A percentile compares a stretch with the other conserved stretches of the same genome.
Evolutionary conservation across 495 filamentous ascomycete genomes (phyloP).

Genomic region (Podospora comata): DNA sequence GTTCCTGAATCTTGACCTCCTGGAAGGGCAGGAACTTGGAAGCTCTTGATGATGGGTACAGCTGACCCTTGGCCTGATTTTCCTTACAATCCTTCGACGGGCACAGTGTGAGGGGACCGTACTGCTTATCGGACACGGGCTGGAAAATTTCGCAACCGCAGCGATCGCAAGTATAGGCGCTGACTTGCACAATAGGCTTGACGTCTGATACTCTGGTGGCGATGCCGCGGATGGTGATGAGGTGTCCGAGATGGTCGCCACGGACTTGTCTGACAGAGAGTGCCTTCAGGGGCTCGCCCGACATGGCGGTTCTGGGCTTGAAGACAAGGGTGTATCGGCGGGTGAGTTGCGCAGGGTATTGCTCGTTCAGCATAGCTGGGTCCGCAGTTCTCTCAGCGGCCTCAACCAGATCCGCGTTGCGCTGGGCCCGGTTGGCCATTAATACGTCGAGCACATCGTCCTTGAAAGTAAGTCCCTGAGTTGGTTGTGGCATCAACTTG

Average conservation of each 20-base stretch:
- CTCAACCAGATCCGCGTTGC: slow-evolving; percentile 71
- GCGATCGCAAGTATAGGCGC: slow-evolving; percentile 94
- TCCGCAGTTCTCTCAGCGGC: slow-evolving; percentile 67
- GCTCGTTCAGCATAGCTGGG: slow-evolving; percentile 52
- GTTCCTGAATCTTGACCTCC: slow-evolving; percentile 97
- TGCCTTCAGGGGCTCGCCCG: slow-evolving; percentile 72
- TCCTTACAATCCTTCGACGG: slow-evolving; percentile 80
- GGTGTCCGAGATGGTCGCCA: slow-evolving; percentile 83
- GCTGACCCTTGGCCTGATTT: slow-evolving; percentile 89
- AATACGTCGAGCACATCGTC: slow-evolving; percentile 97
- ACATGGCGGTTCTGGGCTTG: slow-evolving; percentile 76
- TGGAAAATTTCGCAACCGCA: slow-evolving; percentile 98
- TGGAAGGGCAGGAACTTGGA: slow-evolving; percentile 98
- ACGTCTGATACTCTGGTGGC: slow-evolving; percentile 95
- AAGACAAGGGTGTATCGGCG: slow-evolving; percentile 93
- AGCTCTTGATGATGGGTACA: slow-evolving; percentile 87
- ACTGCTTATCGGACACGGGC: slow-evolving; percentile 87
- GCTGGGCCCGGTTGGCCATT: slow-evolving; percentile 82
- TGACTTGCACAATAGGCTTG: slow-evolving; percentile 94
- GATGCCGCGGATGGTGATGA: slow-evolving; percentile 94
- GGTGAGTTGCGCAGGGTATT: slow-evolving; percentile 89
- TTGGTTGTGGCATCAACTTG: slow-evolving; percentile 76
- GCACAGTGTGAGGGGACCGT: slow-evolving; percentile 78
- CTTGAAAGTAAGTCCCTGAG: slow-evolving; percentile 81
- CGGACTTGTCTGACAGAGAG: slow-evolving; percentile 89